Evolutionary conservation across 2,329 filamentous ascomycete genomes (phyloP), one percentile per base, ranked within the genome.

Genomic region (Magnaporthiopsis rhizophila): DNA sequence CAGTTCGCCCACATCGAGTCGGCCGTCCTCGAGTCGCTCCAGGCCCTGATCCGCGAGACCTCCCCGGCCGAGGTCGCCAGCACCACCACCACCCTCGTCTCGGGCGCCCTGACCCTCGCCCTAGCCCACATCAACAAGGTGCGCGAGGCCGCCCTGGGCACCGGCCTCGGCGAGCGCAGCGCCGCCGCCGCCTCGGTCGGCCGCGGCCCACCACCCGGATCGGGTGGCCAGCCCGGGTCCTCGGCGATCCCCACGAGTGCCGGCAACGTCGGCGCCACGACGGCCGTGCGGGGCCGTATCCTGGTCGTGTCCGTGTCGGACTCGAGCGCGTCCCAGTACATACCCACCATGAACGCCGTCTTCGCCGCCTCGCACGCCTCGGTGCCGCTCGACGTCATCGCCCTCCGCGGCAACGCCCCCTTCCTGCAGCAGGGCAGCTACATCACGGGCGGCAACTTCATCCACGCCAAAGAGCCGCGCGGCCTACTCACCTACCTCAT

Each of bases 291-390:
- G 69, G 89, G 89, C 18, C 90, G 95, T 66, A 96, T 99, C 71
- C 83, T 99, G 64, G 88, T 98, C 67, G 75, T 99, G 64, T 96
- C 91, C 61, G 92, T 97, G 5, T 96, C 91, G 60, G 92, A 92
- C 72, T 83, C 84, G 58, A 90, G 94, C 71, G 86, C 96, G 0
- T 87, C 92, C 6, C 90, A 98, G 76, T 99, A 99, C 79, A 99
- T 99, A 64, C 90, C 94, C 0, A 95, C 96, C 69, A 99, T 99
- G 95, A 99, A 99, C 78, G 86, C 89, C 71, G 96, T 98, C 66
- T 99, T 99, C 76, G 95, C 95, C 2, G 95, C 94, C 65, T 91
- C 96, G 72, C 88, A 94, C 68, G 84, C 92, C 64, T 86, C 86
- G 70, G 92, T 99, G 68, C 91, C 93, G 30, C 92, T 99, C 71